These are phyloP conservation scores for Pterocarpus macrocarpus DNA, from an alignment of 306 rosid species.

Conservation along the genomic window DNA sequence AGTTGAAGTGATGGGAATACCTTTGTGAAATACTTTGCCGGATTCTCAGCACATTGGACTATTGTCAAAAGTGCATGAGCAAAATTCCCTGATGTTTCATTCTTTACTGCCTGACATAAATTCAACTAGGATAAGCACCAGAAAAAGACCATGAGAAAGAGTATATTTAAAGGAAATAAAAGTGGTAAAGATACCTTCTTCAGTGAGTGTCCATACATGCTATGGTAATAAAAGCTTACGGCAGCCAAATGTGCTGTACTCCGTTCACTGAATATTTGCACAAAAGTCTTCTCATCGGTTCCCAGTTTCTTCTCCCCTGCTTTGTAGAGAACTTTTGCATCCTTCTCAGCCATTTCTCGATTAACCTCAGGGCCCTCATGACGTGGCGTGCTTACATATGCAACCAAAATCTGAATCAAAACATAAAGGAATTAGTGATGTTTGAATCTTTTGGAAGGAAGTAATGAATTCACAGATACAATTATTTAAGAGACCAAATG, in stretches of 20 bases:
- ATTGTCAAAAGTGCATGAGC: conserved; percentile 68
- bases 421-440: conserved; percentile 25
- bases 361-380: conserved; percentile 71
- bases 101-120: conserved; percentile 60
- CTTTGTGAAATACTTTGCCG: conserved; percentile 69
- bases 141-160: not conserved
- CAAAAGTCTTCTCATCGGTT: conserved; percentile 66
- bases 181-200: conserved; percentile 49
- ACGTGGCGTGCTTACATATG: conserved; percentile 63
- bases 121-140: conserved; percentile 31
- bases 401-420: conserved; percentile 68
- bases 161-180: not conserved
- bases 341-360: conserved; percentile 53
- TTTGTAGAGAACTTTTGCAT: conserved; percentile 54
- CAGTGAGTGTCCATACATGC: conserved; percentile 63
- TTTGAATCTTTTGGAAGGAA: not conserved
- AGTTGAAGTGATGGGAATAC: conserved; percentile 45
- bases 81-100: conserved; percentile 69
- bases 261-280: conserved; percentile 63
- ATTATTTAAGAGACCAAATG: not conserved
- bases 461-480: not conserved
- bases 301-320: conserved; percentile 67
- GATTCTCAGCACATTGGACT: conserved; percentile 61
- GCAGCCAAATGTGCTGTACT: conserved; percentile 75
- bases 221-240: conserved; percentile 61